Evolutionary conservation across 2,329 filamentous ascomycete genomes (phyloP).

Genomic region (Huntiella savannae): DNA sequence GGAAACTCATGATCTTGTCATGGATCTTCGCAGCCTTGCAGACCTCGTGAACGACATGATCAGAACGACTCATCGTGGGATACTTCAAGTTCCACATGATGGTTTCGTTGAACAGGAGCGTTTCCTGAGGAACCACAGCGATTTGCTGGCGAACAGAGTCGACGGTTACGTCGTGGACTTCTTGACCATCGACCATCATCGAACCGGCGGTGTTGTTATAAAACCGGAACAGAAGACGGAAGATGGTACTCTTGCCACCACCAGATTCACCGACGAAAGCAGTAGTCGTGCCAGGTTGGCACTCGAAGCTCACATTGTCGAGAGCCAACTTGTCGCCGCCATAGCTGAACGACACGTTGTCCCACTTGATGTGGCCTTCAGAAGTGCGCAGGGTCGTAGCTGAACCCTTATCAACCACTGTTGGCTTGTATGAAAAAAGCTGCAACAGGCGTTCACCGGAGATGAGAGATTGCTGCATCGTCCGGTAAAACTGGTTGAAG

Average conservation of each 20-base stretch:
- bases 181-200: slow-evolving; percentile 67
- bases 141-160: slow-evolving; percentile 84
- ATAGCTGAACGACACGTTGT: slow-evolving; percentile 80
- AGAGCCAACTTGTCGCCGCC: slow-evolving; percentile 72
- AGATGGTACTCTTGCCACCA: slow-evolving; percentile 90
- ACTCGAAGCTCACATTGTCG: slow-evolving; percentile 67
- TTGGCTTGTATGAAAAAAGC: slow-evolving; percentile 88
- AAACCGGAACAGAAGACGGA: slow-evolving; percentile 88
- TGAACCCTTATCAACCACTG: slow-evolving; percentile 58
- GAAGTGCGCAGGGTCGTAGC: slow-evolving; percentile 47
- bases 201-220: slow-evolving; percentile 69
- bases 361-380: slow-evolving; percentile 67
- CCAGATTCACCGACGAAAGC: slow-evolving; percentile 93
- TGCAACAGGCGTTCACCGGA: slow-evolving; percentile 89
- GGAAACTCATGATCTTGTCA: slow-evolving; percentile 76
- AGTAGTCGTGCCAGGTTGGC: slow-evolving; percentile 76
- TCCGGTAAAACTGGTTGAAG: slow-evolving; percentile 88
- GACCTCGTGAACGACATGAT: slow-evolving; percentile 65
- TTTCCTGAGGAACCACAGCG: slow-evolving; percentile 92
- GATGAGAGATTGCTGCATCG: slow-evolving; percentile 92
- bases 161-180: slow-evolving; percentile 75
- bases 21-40: slow-evolving; percentile 81
- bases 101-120: slow-evolving; percentile 82
- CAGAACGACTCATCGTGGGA: slow-evolving; percentile 60
- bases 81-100: slow-evolving; percentile 92